Evolutionary conservation across 495 filamentous ascomycete species (phyloP).

Genomic region (Poronia punctata): DNA sequence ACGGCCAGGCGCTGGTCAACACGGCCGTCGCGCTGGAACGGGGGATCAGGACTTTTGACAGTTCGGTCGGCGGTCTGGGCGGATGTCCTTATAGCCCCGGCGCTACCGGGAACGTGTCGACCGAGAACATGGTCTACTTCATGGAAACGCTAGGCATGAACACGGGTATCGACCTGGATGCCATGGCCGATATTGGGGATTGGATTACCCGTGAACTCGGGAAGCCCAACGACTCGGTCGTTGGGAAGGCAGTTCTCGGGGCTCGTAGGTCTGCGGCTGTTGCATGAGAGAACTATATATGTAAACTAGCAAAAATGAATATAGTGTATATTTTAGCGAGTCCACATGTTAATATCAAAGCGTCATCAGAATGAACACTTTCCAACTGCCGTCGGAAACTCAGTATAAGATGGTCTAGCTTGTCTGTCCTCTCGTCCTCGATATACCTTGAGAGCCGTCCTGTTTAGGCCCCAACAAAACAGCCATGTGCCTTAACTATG

Average conservation of each 20-base stretch:
- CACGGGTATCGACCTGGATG: conserved; percentile 81
- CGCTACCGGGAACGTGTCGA: conserved; percentile 90
- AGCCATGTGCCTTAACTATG: too few relatives aligned
- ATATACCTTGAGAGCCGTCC: too few relatives aligned
- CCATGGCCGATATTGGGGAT: conserved; percentile 69
- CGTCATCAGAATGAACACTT: too few relatives aligned
- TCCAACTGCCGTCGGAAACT: too few relatives aligned
- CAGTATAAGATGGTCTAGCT: too few relatives aligned
- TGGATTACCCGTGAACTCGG: conserved; percentile 88
- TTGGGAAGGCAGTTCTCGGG: conserved; percentile 70
- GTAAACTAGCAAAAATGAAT: not conserved
- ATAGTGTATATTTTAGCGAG: not conserved
- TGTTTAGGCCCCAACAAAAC: too few relatives aligned
- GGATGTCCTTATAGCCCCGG: conserved; percentile 93
- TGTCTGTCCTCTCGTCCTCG: too few relatives aligned
- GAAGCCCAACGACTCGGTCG: conserved; percentile 64
- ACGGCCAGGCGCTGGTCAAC: conserved; percentile 90
- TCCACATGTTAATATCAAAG: not conserved
- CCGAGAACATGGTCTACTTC: conserved; percentile 89
- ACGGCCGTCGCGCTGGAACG: conserved; percentile 79
- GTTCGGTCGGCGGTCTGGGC: conserved; percentile 81
- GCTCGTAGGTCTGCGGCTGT: conserved; percentile 25
- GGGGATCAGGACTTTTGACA: conserved; percentile 84
- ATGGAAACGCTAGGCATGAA: conserved; percentile 79
- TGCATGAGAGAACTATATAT: not conserved